Percentiles rank a stretch among this genome's conserved stretches.
These are phyloP conservation scores for Plantago elongata DNA, from an alignment of 257 asterid species.

Conservation along the genomic window DNA sequence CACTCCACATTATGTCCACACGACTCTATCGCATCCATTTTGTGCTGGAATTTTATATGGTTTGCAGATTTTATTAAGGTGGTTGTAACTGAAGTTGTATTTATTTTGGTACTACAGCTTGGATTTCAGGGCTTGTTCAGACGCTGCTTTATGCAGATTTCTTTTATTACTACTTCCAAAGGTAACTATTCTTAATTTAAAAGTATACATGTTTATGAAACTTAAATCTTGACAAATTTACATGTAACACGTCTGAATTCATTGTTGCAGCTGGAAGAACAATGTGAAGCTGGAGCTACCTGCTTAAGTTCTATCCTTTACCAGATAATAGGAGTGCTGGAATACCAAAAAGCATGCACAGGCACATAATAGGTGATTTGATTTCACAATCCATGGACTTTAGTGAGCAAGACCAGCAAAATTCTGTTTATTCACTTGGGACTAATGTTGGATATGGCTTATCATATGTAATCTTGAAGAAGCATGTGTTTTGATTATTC, in stretches of 20 bases:
- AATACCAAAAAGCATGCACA: constrained; percentile 11
- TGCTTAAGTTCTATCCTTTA: constrained; percentile 36
- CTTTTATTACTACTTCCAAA: constrained; percentile 86
- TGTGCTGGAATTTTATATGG: background rate
- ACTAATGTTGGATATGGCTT: constrained; percentile 1
- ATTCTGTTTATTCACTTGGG: background rate
- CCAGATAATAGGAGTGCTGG: constrained; percentile 11
- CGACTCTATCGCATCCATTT: no score
- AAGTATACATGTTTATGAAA: background rate
- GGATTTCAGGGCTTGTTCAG: constrained; percentile 78
- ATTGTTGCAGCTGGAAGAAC: constrained; percentile 65
- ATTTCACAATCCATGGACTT: background rate
- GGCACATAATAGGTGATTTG: background rate
- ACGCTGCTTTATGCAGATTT: constrained; percentile 80
- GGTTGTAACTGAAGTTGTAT: background rate
- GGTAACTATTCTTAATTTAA: constrained; percentile 29
- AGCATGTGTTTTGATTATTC: background rate
- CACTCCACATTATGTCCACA: background rate
- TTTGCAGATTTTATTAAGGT: background rate
- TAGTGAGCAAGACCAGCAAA: background rate
- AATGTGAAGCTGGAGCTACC: constrained; percentile 68
- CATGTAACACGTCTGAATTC: background rate
- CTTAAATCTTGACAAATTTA: background rate
- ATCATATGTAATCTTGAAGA: constrained; percentile 3
- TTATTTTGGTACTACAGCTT: constrained; percentile 43